These are phyloP conservation scores for Termitomyces sp. DNA, from an alignment of 768 basidiomycete genomes.

Conservation along the genomic window DNA sequence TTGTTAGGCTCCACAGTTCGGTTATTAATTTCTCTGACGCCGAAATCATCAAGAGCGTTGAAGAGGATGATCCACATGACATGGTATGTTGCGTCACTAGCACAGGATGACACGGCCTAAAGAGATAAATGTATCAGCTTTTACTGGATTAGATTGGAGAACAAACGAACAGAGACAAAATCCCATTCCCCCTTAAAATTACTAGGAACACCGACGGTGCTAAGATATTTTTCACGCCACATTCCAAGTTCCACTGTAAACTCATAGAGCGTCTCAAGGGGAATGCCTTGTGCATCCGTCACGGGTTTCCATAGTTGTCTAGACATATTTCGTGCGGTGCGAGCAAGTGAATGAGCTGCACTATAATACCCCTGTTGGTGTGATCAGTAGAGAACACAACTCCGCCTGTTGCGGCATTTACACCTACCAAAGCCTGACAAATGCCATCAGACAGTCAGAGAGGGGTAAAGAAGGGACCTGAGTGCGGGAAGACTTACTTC, in stretches of 20 bases:
- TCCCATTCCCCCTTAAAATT: slow-evolving; percentile 87
- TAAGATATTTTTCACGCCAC: slow-evolving; percentile 76
- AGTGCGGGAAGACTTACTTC: slow-evolving; percentile 43
- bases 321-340: slow-evolving; percentile 78
- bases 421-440: slow-evolving; percentile 57
- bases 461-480: not conserved
- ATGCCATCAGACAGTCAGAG: slow-evolving; percentile 11
- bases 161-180: slow-evolving; percentile 56
- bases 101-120: slow-evolving; percentile 53
- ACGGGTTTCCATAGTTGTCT: slow-evolving; percentile 75
- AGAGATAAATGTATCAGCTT: slow-evolving; percentile 8
- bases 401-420: slow-evolving; percentile 18
- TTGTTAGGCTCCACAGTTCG: slow-evolving; percentile 30
- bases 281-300: slow-evolving; percentile 73
- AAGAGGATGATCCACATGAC: slow-evolving; percentile 87
- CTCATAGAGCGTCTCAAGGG: slow-evolving; percentile 52
- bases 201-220: slow-evolving; percentile 78
- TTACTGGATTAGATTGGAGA: not conserved
- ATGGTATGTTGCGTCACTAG: slow-evolving; percentile 87
- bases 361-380: slow-evolving; percentile 68
- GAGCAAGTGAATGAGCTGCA: slow-evolving; percentile 78
- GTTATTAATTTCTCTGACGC: slow-evolving; percentile 68
- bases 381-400: slow-evolving; percentile 12
- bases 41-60: slow-evolving; percentile 79
- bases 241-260: slow-evolving; percentile 53